These are phyloP conservation scores for Ogataea hybrid DNA, from an alignment of 1,139 yeast species.

Conservation along the genomic window DNA sequence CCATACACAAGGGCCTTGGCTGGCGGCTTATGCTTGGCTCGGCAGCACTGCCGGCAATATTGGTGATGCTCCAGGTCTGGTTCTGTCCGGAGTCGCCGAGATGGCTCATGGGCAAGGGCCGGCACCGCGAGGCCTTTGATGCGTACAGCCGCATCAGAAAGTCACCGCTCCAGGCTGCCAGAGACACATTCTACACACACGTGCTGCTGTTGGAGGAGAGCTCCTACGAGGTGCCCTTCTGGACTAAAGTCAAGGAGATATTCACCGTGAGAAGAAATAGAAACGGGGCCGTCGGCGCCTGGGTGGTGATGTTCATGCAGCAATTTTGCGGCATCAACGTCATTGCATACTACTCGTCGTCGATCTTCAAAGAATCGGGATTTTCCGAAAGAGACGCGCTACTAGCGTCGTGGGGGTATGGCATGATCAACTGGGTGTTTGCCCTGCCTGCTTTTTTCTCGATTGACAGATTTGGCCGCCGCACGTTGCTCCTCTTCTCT, in stretches of 20 bases:
- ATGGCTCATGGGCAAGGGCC: constrained; percentile 70
- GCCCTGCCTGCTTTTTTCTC: constrained; percentile 84
- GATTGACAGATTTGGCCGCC: constrained; percentile 77
- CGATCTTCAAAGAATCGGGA: constrained; percentile 68
- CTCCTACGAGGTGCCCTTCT: constrained; percentile 51
- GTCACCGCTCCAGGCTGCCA: constrained; percentile 61
- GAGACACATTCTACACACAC: constrained; percentile 73
- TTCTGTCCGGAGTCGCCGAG: constrained; percentile 78
- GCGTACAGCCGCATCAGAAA: constrained; percentile 50
- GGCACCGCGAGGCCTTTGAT: constrained; percentile 55
- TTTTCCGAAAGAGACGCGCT: constrained; percentile 61
- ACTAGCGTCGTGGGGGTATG: constrained; percentile 84
- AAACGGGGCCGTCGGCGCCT: constrained; percentile 78
- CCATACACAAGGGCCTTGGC: constrained; percentile 52
- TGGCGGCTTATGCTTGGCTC: constrained; percentile 86
- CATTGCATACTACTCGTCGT: constrained; percentile 77
- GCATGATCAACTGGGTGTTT: constrained; percentile 75
- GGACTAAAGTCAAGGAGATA: constrained; percentile 51
- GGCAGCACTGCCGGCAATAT: constrained; percentile 69
- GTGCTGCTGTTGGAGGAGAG: constrained; percentile 66
- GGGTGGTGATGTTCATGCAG: constrained; percentile 86
- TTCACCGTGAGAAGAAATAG: constrained; percentile 75
- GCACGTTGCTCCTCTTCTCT: constrained; percentile 65
- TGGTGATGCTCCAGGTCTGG: constrained; percentile 66
- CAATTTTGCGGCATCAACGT: constrained; percentile 92